A percentile compares a stretch with the other conserved stretches of the same genome.
phyloP scores from a whole-genome alignment of 805 yeast species.

The Wickerhamomyces bisporus region DNA sequence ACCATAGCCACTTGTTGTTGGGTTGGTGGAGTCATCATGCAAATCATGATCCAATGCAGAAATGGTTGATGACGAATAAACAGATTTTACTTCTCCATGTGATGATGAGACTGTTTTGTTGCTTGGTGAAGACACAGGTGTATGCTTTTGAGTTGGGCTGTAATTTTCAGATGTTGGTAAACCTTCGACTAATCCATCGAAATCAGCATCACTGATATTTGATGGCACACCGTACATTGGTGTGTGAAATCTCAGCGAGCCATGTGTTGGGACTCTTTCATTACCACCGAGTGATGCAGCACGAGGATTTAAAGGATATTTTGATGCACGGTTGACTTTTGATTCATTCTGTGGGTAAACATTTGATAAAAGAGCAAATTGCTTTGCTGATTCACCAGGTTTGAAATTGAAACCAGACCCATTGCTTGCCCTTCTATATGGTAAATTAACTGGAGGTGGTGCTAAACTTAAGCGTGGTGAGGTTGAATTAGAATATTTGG shows the following conservation, averaged over 20 bases:
- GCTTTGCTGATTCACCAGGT: conserved; percentile 1
- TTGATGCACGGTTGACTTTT: conserved; percentile 5
- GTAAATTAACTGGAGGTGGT: conserved; percentile 75
- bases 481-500: conserved; percentile 16
- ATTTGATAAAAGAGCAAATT: background rate
- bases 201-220: background rate
- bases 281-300: conserved; percentile 19
- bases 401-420: conserved; percentile 19
- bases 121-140: conserved; percentile 25
- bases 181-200: background rate
- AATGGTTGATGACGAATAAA: conserved; percentile 21
- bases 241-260: conserved; percentile 6
- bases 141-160: conserved; percentile 11
- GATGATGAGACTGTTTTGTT: conserved; percentile 17
- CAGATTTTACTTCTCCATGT: conserved; percentile 22
- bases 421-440: conserved; percentile 34
- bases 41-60: conserved; percentile 17
- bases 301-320: conserved; percentile 7
- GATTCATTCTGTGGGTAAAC: conserved; percentile 1
- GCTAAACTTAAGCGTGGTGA: conserved; percentile 51
- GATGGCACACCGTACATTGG: conserved; percentile 8
- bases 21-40: conserved; percentile 13
- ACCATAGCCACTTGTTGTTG: conserved; percentile 13
- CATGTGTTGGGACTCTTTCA: conserved; percentile 1
- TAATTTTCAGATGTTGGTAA: conserved; percentile 1